A percentile compares a stretch with the other conserved stretches of the same genome.
Conservation (phyloP, 129 eudicot genomes). For the Artemisia argyi region DNA sequence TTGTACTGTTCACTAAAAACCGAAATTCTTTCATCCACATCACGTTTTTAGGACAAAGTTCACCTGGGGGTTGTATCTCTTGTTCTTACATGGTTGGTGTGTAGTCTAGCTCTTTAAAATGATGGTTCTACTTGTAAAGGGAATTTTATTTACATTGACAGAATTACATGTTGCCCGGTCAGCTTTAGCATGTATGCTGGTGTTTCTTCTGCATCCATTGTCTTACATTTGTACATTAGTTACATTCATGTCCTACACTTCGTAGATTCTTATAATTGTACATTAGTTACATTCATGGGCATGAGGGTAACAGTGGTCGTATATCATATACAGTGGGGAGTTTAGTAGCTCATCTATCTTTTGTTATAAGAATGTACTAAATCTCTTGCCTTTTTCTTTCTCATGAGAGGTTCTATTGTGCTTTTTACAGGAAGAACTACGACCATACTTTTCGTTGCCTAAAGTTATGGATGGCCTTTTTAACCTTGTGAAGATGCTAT, state of each 20-base stretch:
- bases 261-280: not conserved
- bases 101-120: too few relatives aligned
- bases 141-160: too few relatives aligned
- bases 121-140: too few relatives aligned
- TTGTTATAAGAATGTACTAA: not conserved
- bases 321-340: not conserved
- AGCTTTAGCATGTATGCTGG: too few relatives aligned
- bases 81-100: too few relatives aligned
- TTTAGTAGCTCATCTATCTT: not conserved
- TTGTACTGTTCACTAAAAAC: too few relatives aligned
- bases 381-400: too few relatives aligned
- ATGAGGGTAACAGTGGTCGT: not conserved
- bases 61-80: too few relatives aligned
- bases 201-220: not conserved
- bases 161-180: too few relatives aligned
- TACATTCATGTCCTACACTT: too few relatives aligned
- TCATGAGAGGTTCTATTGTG: conserved; percentile 8
- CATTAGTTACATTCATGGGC: not conserved
- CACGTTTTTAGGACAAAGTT: too few relatives aligned
- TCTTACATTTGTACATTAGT: not conserved
- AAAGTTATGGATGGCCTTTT: conserved; percentile 98
- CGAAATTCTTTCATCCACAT: too few relatives aligned
- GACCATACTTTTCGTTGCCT: conserved; percentile 93
- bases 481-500: conserved; percentile 77
- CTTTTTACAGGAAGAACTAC: conserved; percentile 81